Percentiles rank a stretch among this genome's conserved stretches.
phyloP scores from a whole-genome alignment of 768 basidiomycete genomes.

The Podaxis sp. region DNA sequence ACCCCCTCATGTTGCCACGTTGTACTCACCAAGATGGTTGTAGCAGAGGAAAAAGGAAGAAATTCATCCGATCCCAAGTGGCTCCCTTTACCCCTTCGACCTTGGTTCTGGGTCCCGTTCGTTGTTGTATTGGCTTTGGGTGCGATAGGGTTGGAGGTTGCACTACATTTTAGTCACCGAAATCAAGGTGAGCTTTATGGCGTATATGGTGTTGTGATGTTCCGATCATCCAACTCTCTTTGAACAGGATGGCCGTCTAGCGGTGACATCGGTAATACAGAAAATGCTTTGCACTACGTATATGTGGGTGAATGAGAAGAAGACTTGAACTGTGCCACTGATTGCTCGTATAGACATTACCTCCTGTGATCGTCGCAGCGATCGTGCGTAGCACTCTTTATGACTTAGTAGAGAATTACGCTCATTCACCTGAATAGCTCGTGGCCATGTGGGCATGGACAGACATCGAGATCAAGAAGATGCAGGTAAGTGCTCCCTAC shows the following conservation, averaged over 20 bases:
- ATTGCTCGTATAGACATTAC: conserved; percentile 38
- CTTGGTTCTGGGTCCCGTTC: conserved; percentile 46
- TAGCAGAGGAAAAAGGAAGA: not conserved
- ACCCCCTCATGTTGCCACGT: not conserved
- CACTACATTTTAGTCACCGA: conserved; percentile 43
- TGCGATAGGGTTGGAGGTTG: conserved; percentile 46
- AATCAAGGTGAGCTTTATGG: conserved; percentile 34
- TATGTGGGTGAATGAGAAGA: conserved; percentile 37
- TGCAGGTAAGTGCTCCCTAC: conserved; percentile 39
- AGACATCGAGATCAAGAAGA: conserved; percentile 54
- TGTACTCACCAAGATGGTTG: not conserved
- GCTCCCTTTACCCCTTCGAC: conserved; percentile 43
- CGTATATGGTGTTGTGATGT: not conserved
- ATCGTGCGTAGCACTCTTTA: conserved; percentile 28
- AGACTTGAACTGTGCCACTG: not conserved
- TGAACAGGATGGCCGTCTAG: conserved; percentile 41
- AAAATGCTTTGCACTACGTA: conserved; percentile 47
- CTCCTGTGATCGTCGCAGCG: conserved; percentile 49
- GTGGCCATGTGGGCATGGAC: conserved; percentile 56
- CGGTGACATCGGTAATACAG: conserved; percentile 28
- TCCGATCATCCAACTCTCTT: not conserved
- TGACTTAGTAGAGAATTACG: not conserved
- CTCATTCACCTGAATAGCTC: conserved; percentile 25
- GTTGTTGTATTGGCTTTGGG: conserved; percentile 33
- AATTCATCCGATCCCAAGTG: conserved; percentile 20